These are phyloP conservation scores for Tetrapisispora pingtungensis DNA, from an alignment of 805 yeast genomes.

Conservation along the genomic window DNA sequence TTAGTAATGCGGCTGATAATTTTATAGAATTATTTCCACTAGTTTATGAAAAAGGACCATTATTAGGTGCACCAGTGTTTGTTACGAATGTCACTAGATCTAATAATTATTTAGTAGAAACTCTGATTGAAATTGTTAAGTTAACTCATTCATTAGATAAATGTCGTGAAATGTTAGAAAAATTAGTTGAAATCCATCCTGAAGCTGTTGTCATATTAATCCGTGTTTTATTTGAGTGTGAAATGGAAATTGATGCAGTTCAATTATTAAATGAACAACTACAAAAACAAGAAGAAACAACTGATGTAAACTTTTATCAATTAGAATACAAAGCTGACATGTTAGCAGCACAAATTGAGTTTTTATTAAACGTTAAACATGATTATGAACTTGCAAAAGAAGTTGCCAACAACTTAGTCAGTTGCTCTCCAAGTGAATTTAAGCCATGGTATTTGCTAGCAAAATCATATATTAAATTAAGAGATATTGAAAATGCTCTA, in stretches of 20 bases:
- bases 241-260: conserved; percentile 31
- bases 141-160: conserved; percentile 21
- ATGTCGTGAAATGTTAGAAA: conserved; percentile 20
- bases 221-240: conserved; percentile 26
- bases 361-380: conserved; percentile 18
- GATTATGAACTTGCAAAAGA: conserved; percentile 21
- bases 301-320: conserved; percentile 7
- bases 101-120: conserved; percentile 27
- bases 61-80: conserved; percentile 27
- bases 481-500: conserved; percentile 62
- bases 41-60: conserved; percentile 24
- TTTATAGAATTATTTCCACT: conserved; percentile 26
- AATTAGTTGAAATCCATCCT: conserved; percentile 14
- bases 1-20: conserved; percentile 23
- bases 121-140: conserved; percentile 24
- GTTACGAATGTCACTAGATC: conserved; percentile 24
- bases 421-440: conserved; percentile 65
- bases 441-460: conserved; percentile 64
- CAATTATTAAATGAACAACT: conserved; percentile 23
- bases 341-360: conserved; percentile 24
- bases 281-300: conserved; percentile 8
- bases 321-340: conserved; percentile 24
- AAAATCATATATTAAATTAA: conserved; percentile 48
- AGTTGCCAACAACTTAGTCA: conserved; percentile 34
- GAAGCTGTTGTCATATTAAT: conserved; percentile 25